Evolutionary conservation across 108 stramenopile species (phyloP).

Genomic region (Nannochloropsis gaditana): DNA sequence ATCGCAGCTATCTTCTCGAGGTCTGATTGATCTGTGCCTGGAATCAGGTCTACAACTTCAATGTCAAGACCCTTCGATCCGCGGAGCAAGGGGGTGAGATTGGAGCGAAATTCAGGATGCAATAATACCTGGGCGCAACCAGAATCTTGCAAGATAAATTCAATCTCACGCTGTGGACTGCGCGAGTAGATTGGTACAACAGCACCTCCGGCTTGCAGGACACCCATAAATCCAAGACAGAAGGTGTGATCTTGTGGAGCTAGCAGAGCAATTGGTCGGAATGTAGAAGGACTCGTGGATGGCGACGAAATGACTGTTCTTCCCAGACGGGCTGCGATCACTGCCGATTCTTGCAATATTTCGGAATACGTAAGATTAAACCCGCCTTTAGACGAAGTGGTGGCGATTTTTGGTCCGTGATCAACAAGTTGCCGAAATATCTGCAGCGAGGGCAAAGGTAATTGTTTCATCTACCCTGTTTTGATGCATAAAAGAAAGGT

Average conservation of each 20-base stretch:
- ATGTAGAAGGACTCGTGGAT: not conserved
- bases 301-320: not conserved
- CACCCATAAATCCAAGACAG: not conserved
- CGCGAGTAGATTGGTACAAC: slow-evolving; percentile 4
- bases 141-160: not conserved
- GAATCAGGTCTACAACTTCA: not conserved
- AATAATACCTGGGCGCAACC: not conserved
- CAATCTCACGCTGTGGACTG: not conserved
- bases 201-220: not conserved
- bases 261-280: not conserved
- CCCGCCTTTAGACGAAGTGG: not conserved
- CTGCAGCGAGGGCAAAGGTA: not conserved
- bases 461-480: not conserved
- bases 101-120: not conserved
- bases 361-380: not conserved
- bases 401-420: not conserved
- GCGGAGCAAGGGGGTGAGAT: not conserved
- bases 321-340: not conserved
- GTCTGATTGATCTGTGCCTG: too few relatives aligned
- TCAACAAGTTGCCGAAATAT: not conserved
- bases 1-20: too few relatives aligned
- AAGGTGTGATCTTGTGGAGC: slow-evolving; percentile 16
- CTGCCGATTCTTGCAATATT: not conserved
- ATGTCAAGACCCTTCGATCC: not conserved
- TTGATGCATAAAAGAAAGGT: too few relatives aligned